Conservation (phyloP, 768 basidiomycete species). For the Collybiopsis confluens region DNA sequence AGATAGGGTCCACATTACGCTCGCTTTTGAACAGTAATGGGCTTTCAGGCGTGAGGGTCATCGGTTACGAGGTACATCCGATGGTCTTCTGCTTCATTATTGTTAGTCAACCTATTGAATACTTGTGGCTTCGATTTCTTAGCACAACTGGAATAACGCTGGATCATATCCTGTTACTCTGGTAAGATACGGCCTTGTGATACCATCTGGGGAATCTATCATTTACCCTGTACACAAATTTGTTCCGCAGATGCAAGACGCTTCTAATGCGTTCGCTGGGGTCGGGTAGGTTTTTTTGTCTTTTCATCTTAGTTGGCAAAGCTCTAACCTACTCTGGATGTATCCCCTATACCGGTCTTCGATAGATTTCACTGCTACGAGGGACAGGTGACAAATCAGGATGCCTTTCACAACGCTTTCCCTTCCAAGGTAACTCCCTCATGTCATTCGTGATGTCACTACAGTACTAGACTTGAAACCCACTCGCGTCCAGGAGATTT, state of each 20-base stretch:
- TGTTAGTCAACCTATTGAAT: background rate
- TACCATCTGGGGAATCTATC: too few species aligned
- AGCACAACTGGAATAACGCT: conserved; percentile 49
- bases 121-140: background rate
- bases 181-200: too few species aligned
- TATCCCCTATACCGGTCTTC: background rate
- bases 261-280: conserved; percentile 37
- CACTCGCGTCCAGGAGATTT: conserved; percentile 4
- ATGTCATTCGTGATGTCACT: too few species aligned
- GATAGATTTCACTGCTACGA: conserved; percentile 12
- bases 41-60: conserved; percentile 37
- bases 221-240: background rate
- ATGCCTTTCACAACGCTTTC: conserved; percentile 36
- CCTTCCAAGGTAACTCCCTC: conserved; percentile 38
- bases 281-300: conserved; percentile 20
- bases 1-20: conserved; percentile 40
- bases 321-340: conserved; percentile 17
- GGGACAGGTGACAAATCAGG: conserved; percentile 33
- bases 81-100: background rate
- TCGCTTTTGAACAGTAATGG: conserved; percentile 42
- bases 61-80: conserved; percentile 37
- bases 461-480: too few species aligned
- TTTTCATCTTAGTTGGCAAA: too few species aligned
- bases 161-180: conserved; percentile 42
- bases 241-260: conserved; percentile 30